phyloP scores from a whole-genome alignment of 768 basidiomycete genomes.

The Udeniomyces megalosporus region DNA sequence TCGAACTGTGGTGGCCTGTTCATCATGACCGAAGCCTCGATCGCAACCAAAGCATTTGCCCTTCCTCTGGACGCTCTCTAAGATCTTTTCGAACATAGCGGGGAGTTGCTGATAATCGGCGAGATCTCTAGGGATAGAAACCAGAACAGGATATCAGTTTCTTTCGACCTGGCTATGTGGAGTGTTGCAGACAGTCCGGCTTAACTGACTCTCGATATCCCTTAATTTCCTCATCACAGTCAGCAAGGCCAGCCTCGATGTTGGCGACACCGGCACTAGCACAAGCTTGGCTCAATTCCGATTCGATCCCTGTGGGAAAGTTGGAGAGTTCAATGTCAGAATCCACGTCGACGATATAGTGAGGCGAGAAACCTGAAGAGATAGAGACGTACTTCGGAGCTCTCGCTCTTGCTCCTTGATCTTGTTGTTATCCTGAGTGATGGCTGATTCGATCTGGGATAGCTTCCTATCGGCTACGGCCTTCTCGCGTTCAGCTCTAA shows the following conservation, averaged over 20 bases:
- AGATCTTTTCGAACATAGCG: conserved; percentile 35
- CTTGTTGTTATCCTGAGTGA: conserved; percentile 46
- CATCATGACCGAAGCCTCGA: conserved; percentile 44
- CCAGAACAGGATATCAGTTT: background rate
- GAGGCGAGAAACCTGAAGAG: background rate
- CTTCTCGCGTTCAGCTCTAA: conserved; percentile 34
- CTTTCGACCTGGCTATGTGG: no score
- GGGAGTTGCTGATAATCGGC: background rate
- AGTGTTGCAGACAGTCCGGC: no score
- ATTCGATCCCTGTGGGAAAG: no score
- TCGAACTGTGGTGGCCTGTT: conserved; percentile 48
- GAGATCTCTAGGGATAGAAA: background rate
- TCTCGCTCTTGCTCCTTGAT: conserved; percentile 48
- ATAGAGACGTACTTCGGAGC: conserved; percentile 38
- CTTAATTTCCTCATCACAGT: conserved; percentile 18
- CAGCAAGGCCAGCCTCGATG: conserved; percentile 26
- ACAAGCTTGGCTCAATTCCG: conserved; percentile 35
- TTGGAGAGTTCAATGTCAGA: no score
- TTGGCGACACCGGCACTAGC: conserved; percentile 19
- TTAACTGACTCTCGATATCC: background rate
- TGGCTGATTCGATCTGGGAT: conserved; percentile 46
- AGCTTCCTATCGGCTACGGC: conserved; percentile 41
- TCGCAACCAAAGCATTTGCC: conserved; percentile 63
- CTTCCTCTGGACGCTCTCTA: conserved; percentile 44
- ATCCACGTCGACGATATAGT: no score